Evolutionary conservation across 2,329 filamentous ascomycete genomes (phyloP).

Genomic region (Trichophyton schoenleinii): DNA sequence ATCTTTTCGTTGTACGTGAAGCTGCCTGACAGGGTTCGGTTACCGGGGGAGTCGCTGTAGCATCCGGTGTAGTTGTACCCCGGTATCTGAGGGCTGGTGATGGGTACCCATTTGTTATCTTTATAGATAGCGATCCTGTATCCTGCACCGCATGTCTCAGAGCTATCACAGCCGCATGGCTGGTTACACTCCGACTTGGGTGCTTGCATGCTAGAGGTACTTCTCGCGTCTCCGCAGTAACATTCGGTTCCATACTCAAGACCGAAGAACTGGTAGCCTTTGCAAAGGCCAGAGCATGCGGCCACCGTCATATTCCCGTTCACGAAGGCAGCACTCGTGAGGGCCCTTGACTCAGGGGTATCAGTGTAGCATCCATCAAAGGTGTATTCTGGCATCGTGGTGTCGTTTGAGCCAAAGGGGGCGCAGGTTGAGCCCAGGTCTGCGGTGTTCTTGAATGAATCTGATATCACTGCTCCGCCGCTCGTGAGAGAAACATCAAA

Average conservation of each 20-base stretch:
- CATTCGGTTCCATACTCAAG: constrained; percentile 11
- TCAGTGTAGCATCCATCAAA: constrained; percentile 12
- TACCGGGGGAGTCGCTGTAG: constrained; percentile 8
- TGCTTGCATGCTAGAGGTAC: not conserved
- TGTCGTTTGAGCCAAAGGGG: constrained; percentile 4
- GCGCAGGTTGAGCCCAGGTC: constrained; percentile 7
- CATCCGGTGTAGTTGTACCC: constrained; percentile 11
- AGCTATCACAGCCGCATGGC: constrained; percentile 9
- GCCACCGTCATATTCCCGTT: constrained; percentile 7
- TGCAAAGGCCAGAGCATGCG: constrained; percentile 5
- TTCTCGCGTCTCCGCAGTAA: constrained; percentile 8
- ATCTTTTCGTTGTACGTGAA: constrained; percentile 8
- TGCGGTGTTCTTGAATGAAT: constrained; percentile 8
- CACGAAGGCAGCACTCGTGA: constrained; percentile 4
- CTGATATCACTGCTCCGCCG: not conserved
- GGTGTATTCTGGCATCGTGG: not conserved
- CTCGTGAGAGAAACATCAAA: constrained; percentile 8
- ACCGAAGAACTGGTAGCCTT: constrained; percentile 10
- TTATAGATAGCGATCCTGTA: constrained; percentile 10
- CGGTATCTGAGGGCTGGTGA: constrained; percentile 6
- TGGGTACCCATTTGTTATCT: constrained; percentile 9
- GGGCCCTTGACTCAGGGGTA: constrained; percentile 5
- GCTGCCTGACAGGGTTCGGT: constrained; percentile 6
- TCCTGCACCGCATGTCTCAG: constrained; percentile 7
- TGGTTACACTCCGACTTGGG: constrained; percentile 7